Base-by-base conservation (phyloP, 306 rosid genomes). In the Prunus persica region DNA sequence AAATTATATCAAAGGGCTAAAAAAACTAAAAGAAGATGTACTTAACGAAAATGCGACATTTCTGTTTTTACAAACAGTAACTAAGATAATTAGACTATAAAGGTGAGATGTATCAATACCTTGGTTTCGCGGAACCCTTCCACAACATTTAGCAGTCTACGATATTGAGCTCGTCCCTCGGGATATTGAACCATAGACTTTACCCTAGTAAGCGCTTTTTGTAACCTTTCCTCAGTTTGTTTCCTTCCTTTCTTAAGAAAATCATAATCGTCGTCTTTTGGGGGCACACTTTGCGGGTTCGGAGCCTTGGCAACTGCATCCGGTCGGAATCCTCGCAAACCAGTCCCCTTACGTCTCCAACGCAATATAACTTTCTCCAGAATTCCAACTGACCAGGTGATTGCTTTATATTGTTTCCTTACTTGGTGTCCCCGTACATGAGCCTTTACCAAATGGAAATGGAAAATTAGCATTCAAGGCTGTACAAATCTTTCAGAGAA, bases 151-250 rank as follows among this genome's bases (percentile, higher is more conserved):
- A 91, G 91, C 68, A 93, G 73, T 68, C 98, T 89, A 65, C 98
- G 91, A 79, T 93, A 93, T 67, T 93, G 98, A 76, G 91, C 98
- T 18, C 98, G 86, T 78, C 91, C 98, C 81, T 93, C 96, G 0
- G 98, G 96, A 91, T 93, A 89, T 71, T 91, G 98, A 84, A 86
- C 96, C 98, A 93, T 93, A 73, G 98, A 91, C 87, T 89, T 93
- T 47, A 93, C 98, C 82, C 98, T 93, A 28, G 91, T 73, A 61
- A 93, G 93, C 19, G 98, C 98, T 85, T 91, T 93, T 78, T 93
- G 86, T 76, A 91, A 86, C 81, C 91, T 93, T 74, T 91, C 98
- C 84, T 91, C 98, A 19, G 87, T 93, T 70, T 91, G 98, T 75
- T 84, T 93, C 79, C 95, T 83, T 47, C 98, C 98, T 73, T 93